A percentile compares a stretch with the other conserved stretches of the same genome.
Conservation (phyloP, 2,329 filamentous ascomycete genomes). For the Fusarium sp. region DNA sequence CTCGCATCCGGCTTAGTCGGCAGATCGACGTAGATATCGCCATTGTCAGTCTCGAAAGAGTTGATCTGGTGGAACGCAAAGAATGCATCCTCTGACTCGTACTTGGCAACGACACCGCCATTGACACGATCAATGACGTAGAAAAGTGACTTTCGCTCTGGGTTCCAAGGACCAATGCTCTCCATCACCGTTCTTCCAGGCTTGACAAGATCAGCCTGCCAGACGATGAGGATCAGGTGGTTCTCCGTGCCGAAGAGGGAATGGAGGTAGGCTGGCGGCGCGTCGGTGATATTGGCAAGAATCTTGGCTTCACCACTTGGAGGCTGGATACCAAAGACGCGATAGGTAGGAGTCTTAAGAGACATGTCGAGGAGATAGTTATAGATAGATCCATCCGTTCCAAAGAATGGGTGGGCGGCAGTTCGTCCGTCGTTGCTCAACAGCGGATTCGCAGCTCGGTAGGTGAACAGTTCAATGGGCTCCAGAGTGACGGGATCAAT, state of each 20-base stretch:
- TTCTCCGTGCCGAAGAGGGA: constrained; percentile 11
- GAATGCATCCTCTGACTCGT: constrained; percentile 12
- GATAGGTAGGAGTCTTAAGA: constrained; percentile 4
- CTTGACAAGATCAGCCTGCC: constrained; percentile 16
- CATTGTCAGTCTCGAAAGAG: constrained; percentile 10
- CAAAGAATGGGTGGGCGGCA: constrained; percentile 13
- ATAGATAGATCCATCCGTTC: constrained; percentile 3
- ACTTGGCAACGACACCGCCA: constrained; percentile 12
- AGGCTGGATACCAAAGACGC: constrained; percentile 11
- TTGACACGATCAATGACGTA: constrained; percentile 15
- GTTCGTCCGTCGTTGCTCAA: constrained; percentile 3
- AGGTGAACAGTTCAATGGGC: constrained; percentile 23
- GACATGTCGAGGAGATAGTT: constrained; percentile 20
- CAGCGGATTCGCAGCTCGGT: constrained; percentile 10
- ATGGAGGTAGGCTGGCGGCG: constrained; percentile 15
- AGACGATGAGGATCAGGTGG: constrained; percentile 18
- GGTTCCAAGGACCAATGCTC: constrained; percentile 5
- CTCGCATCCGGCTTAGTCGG: constrained; percentile 5
- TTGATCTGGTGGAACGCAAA: constrained; percentile 19
- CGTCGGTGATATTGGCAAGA: constrained; percentile 23
- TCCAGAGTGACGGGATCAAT: constrained; percentile 13
- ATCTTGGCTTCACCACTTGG: constrained; percentile 6
- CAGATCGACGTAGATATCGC: constrained; percentile 19
- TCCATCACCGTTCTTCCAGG: constrained; percentile 7
- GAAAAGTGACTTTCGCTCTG: constrained; percentile 10